Base-by-base conservation (phyloP, 1,284 basidiomycete species). In the Rhizoctonia solani region DNA sequence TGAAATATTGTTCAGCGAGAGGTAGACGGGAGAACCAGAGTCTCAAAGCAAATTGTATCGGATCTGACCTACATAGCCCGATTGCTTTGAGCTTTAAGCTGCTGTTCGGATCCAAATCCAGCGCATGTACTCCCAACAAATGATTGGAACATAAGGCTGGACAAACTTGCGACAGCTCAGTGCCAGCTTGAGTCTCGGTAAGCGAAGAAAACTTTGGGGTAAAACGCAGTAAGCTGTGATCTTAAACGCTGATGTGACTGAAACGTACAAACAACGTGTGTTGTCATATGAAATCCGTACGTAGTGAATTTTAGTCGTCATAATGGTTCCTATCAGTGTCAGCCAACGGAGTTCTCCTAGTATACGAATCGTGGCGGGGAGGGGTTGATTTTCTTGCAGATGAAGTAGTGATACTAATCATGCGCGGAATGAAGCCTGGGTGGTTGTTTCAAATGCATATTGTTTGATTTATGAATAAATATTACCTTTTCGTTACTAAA, bases 361-460 rank as follows among this genome's bases (percentile, higher is more conserved):
- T 44, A 66, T 66, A 34, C 52, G 50, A 23, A 50, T 66, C 39
- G 30, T 66, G 61, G 23, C n/a, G n/a, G n/a, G n/a, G n/a, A n/a
- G n/a, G n/a, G n/a, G n/a, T n/a, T n/a, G n/a, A n/a, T n/a, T n/a
- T n/a, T 14, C 37, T 44, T 23, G 41, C 54, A 44, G 39, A 32
- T 39, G 14, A 32, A 39, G 27, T 66, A 50, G 61, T 49, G 13
- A 39, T 63, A 6, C 52, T 63, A 34, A 47, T n/a, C 16, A 63
- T 63, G 59, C 59, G 50, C 47, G 50, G n/a, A 30, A 49, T 11
- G 32, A 34, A n/a, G n/a, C n/a, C n/a, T n/a, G n/a, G n/a, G 11
- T 34, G 4, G 32, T 34, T 34, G 32, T 11, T 34, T 4, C 11
- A 34, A 11, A 34, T 34, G 11, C 32, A 11, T 34, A 34, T 34